A percentile compares a stretch with the other conserved stretches of the same genome.
These are phyloP conservation scores for Torulaspora globosa DNA, from an alignment of 1,139 yeast genomes.

Conservation along the genomic window DNA sequence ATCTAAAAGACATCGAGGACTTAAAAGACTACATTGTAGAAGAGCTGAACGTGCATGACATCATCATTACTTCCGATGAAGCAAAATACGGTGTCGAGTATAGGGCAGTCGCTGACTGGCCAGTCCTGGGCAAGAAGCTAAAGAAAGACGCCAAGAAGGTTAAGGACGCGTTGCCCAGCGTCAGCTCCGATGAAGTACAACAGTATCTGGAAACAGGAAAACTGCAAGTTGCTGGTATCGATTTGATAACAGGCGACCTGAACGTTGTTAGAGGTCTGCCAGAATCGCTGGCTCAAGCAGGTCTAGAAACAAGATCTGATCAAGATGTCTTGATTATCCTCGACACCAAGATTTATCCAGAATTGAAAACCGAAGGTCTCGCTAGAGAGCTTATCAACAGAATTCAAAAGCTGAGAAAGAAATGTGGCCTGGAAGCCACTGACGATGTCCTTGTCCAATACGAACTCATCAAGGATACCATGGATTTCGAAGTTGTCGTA, in stretches of 20 bases:
- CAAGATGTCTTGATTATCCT: conserved; percentile 83
- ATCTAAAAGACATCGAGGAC: conserved; percentile 73
- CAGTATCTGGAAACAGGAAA: conserved; percentile 67
- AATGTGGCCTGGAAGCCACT: conserved; percentile 89
- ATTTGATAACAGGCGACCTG: conserved; percentile 79
- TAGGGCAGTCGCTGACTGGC: conserved; percentile 98
- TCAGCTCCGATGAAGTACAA: conserved; percentile 80
- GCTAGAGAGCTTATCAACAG: conserved; percentile 97
- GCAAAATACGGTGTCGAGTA: conserved; percentile 86
- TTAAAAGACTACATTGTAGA: conserved; percentile 77
- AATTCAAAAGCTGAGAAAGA: conserved; percentile 95
- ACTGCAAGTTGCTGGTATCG: conserved; percentile 83
- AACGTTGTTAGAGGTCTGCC: conserved; percentile 87
- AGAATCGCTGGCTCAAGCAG: conserved; percentile 54
- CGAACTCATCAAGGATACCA: conserved; percentile 63
- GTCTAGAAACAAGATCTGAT: conserved; percentile 82
- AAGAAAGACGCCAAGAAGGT: conserved; percentile 92
- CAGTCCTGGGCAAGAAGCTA: conserved; percentile 93
- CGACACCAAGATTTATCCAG: conserved; percentile 84
- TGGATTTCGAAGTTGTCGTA: conserved; percentile 63
- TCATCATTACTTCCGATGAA: conserved; percentile 87
- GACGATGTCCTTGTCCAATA: conserved; percentile 92
- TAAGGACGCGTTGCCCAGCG: conserved; percentile 82
- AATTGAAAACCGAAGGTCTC: conserved; percentile 85
- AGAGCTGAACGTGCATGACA: conserved; percentile 87